phyloP scores from a whole-genome alignment of 345 rosid species.

The Hevea brasiliensis region DNA sequence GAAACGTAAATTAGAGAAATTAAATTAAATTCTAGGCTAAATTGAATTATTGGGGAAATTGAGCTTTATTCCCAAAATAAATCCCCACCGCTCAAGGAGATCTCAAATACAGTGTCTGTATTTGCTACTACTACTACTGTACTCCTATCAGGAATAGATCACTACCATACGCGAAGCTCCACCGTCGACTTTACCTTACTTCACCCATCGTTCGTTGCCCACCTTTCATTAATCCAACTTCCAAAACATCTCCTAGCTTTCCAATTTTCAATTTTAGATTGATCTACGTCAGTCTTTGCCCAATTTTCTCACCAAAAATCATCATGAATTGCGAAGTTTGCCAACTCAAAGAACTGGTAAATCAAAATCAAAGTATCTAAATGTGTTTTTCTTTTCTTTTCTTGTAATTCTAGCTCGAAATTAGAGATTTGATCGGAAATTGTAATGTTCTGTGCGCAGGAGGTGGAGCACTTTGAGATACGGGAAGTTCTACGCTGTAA shows the following conservation, averaged over 20 bases:
- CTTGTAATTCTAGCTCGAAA: neutral
- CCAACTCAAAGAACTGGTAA: slow-evolving; percentile 90
- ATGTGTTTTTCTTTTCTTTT: neutral
- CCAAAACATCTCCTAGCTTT: neutral
- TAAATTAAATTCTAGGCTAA: too few relatives aligned
- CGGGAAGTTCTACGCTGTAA: slow-evolving; percentile 86
- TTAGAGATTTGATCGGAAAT: neutral
- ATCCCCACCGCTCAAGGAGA: too few relatives aligned
- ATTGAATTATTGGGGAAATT: too few relatives aligned
- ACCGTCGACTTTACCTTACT: neutral
- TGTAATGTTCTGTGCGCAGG: slow-evolving; percentile 35
- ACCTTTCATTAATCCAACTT: neutral
- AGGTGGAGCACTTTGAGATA: slow-evolving; percentile 81
- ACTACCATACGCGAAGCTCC: neutral
- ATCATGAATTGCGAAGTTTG: slow-evolving; percentile 93
- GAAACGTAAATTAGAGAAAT: too few relatives aligned
- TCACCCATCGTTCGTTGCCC: neutral
- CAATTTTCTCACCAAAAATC: neutral
- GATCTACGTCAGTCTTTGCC: too few relatives aligned
- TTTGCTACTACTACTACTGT: too few relatives aligned
- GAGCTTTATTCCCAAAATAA: too few relatives aligned
- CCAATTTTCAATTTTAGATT: neutral
- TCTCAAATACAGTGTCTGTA: too few relatives aligned
- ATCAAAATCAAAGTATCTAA: neutral
- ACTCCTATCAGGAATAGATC: neutral